Percentiles rank a stretch among this genome's conserved stretches.
Conservation (phyloP, 129 eudicot genomes). For the Lonicera japonica region DNA sequence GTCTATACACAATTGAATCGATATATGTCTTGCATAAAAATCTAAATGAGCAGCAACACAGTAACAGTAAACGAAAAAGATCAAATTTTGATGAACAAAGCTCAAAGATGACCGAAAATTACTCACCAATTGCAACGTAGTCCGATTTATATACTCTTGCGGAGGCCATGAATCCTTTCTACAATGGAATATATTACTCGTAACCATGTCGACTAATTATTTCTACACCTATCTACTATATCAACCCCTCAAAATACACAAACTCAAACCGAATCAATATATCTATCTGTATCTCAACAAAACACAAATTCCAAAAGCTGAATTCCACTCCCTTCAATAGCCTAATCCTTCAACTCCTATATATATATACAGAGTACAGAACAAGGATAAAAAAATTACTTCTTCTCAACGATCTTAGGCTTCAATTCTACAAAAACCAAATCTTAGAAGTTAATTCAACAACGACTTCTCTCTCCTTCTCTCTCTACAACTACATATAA, state of each 20-base stretch:
- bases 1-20: no score
- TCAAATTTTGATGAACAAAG: not conserved
- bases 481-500: no score
- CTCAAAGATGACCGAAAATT: not conserved
- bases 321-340: not conserved
- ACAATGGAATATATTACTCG: slow-evolving; percentile 62
- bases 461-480: not conserved
- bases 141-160: slow-evolving; percentile 62
- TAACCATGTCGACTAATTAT: slow-evolving; percentile 50
- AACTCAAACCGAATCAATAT: not conserved
- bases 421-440: slow-evolving; percentile 6
- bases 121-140: slow-evolving; percentile 72
- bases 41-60: not conserved
- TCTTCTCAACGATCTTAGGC: slow-evolving; percentile 11
- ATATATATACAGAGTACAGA: not conserved
- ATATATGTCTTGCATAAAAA: no score
- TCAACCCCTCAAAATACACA: not conserved
- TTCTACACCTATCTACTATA: not conserved
- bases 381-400: not conserved
- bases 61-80: not conserved
- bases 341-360: not conserved
- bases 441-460: slow-evolving; percentile 9
- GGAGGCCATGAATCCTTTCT: slow-evolving; percentile 93
- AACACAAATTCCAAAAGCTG: not conserved
- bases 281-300: no score